phyloP scores from a whole-genome alignment of 2,329 filamentous ascomycete genomes.

The Myriosclerotinia curreyana region DNA sequence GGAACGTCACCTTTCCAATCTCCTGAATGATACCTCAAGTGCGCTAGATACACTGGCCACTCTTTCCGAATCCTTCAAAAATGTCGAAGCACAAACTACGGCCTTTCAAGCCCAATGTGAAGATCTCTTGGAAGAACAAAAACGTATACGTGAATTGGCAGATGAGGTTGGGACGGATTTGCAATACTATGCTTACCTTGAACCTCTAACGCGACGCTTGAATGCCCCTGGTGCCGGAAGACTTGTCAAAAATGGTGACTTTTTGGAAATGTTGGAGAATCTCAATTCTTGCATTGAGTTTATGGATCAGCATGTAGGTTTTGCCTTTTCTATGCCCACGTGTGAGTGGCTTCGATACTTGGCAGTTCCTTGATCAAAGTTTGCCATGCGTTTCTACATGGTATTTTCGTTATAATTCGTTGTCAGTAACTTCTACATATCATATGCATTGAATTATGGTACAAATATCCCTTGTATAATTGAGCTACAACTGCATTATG shows the following conservation, averaged over 20 bases:
- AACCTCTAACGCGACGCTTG: constrained; percentile 82
- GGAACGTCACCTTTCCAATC: constrained; percentile 74
- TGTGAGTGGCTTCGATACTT: background rate
- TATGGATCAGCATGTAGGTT: constrained; percentile 77
- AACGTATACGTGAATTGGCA: constrained; percentile 71
- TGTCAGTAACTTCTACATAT: background rate
- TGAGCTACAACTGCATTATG: background rate
- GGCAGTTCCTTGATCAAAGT: background rate
- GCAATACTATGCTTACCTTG: constrained; percentile 92
- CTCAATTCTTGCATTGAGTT: constrained; percentile 90
- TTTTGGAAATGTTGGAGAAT: constrained; percentile 82
- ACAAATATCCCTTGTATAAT: background rate
- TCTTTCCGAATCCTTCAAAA: constrained; percentile 80
- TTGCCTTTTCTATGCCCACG: background rate
- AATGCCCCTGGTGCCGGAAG: constrained; percentile 89
- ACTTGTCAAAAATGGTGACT: constrained; percentile 78
- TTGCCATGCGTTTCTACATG: background rate
- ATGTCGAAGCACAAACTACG: constrained; percentile 87
- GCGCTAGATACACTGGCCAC: constrained; percentile 73
- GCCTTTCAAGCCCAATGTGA: constrained; percentile 92
- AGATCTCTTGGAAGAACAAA: constrained; percentile 78
- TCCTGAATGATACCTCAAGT: constrained; percentile 73
- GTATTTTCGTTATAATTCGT: background rate
- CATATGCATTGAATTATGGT: background rate
- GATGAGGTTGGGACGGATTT: constrained; percentile 84